Evolutionary conservation across 805 yeast genomes (phyloP).

Genomic region (Komagataella phaffii): DNA sequence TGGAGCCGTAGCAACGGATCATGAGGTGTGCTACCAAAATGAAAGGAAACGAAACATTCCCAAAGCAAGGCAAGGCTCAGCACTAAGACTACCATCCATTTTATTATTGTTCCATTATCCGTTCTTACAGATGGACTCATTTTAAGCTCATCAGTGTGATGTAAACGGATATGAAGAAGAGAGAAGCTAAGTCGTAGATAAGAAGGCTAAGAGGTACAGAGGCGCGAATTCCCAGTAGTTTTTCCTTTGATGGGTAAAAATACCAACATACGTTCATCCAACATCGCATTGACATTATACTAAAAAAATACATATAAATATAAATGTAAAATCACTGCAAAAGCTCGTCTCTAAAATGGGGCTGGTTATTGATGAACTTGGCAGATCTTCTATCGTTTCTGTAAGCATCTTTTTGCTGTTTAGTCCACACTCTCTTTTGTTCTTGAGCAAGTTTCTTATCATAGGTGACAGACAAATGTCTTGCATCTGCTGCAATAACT

Average conservation of each 20-base stretch:
- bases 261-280: neutral
- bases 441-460: constrained; percentile 26
- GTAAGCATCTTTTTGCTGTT: constrained; percentile 34
- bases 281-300: neutral
- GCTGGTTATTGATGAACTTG: constrained; percentile 68
- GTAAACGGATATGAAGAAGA: neutral
- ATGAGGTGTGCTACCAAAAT: neutral
- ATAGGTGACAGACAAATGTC: constrained; percentile 30
- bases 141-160: neutral
- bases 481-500: constrained; percentile 62
- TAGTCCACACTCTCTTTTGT: constrained; percentile 49
- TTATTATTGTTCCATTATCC: neutral
- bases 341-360: constrained; percentile 70
- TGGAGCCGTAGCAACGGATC: neutral
- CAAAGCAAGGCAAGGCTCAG: neutral
- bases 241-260: too few species aligned
- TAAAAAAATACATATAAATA: neutral
- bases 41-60: neutral
- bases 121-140: neutral
- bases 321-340: constrained; percentile 20
- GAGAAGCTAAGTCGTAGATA: neutral
- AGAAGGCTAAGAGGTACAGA: neutral
- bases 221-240: neutral
- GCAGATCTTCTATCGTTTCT: constrained; percentile 42
- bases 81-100: neutral